Evolutionary conservation across 2,329 filamentous ascomycete genomes (phyloP).

Genomic region (Lanzia echinophila): DNA sequence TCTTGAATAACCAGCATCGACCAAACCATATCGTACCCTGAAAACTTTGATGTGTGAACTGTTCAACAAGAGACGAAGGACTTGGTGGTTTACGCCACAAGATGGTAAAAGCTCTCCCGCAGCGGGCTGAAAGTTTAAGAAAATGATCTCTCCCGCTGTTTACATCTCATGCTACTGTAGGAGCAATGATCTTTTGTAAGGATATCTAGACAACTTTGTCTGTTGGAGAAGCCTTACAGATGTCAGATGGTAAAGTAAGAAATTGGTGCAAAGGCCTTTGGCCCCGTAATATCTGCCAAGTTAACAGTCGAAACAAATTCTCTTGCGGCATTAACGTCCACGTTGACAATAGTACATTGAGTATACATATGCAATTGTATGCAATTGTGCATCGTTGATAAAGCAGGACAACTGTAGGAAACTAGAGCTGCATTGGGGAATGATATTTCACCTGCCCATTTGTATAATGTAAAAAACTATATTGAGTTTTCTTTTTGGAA

Average conservation of each 20-base stretch:
- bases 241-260: not conserved
- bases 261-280: not conserved
- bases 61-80: not conserved
- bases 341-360: too few relatives aligned
- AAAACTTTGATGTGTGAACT: slow-evolving; percentile 4
- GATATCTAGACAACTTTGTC: slow-evolving; percentile 5
- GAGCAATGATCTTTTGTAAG: not conserved
- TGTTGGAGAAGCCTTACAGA: not conserved
- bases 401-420: too few relatives aligned
- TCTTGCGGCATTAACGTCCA: too few relatives aligned
- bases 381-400: too few relatives aligned
- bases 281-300: too few relatives aligned
- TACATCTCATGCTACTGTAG: slow-evolving; percentile 1
- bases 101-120: slow-evolving; percentile 9
- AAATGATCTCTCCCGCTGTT: slow-evolving; percentile 4
- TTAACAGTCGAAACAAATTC: too few relatives aligned
- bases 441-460: too few relatives aligned
- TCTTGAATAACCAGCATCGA: not conserved
- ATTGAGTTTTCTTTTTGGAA: too few relatives aligned
- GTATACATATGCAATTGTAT: too few relatives aligned
- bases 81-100: slow-evolving; percentile 2
- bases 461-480: too few relatives aligned
- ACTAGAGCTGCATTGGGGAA: too few relatives aligned
- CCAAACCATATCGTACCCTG: not conserved
- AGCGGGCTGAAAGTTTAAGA: not conserved